These are phyloP conservation scores for Leccinum barrowsii DNA, from an alignment of 768 basidiomycete genomes.

Conservation along the genomic window DNA sequence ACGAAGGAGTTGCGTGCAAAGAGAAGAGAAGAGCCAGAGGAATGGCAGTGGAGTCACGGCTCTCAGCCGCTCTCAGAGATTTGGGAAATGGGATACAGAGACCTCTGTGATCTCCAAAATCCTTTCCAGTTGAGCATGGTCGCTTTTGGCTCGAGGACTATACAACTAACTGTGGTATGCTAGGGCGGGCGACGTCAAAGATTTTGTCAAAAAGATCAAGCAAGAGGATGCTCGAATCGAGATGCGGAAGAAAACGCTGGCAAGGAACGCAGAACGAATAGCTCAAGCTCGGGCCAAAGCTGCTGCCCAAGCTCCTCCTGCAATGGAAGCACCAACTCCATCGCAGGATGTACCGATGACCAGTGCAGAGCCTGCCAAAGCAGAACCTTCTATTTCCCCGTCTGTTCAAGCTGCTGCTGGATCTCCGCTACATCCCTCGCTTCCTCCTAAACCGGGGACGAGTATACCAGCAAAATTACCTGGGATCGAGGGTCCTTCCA, in stretches of 20 bases:
- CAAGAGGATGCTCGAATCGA: constrained; percentile 62
- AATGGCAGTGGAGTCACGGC: constrained; percentile 66
- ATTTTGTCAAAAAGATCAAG: constrained; percentile 70
- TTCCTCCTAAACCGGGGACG: constrained; percentile 67
- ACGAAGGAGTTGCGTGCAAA: constrained; percentile 49
- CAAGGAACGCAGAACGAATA: constrained; percentile 35
- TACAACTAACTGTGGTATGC: constrained; percentile 3
- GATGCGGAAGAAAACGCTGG: constrained; percentile 41
- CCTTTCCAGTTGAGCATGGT: constrained; percentile 58
- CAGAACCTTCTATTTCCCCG: constrained; percentile 8
- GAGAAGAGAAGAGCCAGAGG: constrained; percentile 54
- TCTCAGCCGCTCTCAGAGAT: constrained; percentile 73
- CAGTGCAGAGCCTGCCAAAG: constrained; percentile 18
- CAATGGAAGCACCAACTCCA: constrained; percentile 18
- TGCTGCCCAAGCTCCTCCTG: constrained; percentile 16
- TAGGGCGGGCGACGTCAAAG: constrained; percentile 71
- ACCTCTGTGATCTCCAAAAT: constrained; percentile 56
- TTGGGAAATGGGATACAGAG: constrained; percentile 79
- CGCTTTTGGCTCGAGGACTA: neutral
- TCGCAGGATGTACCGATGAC: constrained; percentile 18
- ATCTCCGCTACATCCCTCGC: constrained; percentile 61
- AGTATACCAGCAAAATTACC: constrained; percentile 29
- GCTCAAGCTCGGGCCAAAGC: constrained; percentile 43
- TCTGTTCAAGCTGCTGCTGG: constrained; percentile 18
- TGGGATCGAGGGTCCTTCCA: constrained; percentile 33